Conservation (phyloP, 805 yeast genomes). For the Zygosaccharomyces bailii region DNA sequence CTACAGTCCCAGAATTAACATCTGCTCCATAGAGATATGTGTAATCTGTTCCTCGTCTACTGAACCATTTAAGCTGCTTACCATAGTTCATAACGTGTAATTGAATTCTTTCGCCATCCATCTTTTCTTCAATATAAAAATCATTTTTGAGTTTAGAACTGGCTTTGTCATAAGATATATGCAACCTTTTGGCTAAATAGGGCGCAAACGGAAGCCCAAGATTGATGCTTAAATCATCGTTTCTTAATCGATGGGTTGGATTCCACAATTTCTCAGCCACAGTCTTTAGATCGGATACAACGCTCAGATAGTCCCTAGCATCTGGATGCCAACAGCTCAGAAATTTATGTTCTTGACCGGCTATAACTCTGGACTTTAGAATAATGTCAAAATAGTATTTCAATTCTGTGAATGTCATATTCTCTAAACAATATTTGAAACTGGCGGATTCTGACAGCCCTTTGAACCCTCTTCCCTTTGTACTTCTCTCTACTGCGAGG, state of each 20-base stretch:
- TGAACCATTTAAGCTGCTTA: conserved; percentile 36
- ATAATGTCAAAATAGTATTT: conserved; percentile 67
- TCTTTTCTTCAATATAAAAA: conserved; percentile 81
- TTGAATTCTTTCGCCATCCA: conserved; percentile 89
- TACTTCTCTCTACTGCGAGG: conserved; percentile 35
- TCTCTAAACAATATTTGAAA: conserved; percentile 48
- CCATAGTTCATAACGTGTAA: conserved; percentile 59
- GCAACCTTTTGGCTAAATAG: conserved; percentile 62
- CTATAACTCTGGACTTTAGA: conserved; percentile 56
- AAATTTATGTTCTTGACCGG: conserved; percentile 57
- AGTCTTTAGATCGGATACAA: conserved; percentile 59
- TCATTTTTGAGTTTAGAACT: conserved; percentile 44
- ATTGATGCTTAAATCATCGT: conserved; percentile 37
- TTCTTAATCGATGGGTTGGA: conserved; percentile 43
- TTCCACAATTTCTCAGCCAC: conserved; percentile 59
- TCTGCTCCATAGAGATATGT: conserved; percentile 64
- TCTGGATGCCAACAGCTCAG: conserved; percentile 74
- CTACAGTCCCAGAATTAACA: conserved; percentile 48
- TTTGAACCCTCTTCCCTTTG: conserved; percentile 19
- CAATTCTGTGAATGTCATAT: conserved; percentile 59
- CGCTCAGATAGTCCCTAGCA: conserved; percentile 59
- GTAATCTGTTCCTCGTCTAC: conserved; percentile 71
- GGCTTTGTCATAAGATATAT: conserved; percentile 47
- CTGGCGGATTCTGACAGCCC: conserved; percentile 33
- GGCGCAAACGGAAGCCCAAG: conserved; percentile 58